Evolutionary conservation across 768 basidiomycete species (phyloP), one percentile per base, ranked within the genome.

Genomic region (Leccinum subtestaceum): DNA sequence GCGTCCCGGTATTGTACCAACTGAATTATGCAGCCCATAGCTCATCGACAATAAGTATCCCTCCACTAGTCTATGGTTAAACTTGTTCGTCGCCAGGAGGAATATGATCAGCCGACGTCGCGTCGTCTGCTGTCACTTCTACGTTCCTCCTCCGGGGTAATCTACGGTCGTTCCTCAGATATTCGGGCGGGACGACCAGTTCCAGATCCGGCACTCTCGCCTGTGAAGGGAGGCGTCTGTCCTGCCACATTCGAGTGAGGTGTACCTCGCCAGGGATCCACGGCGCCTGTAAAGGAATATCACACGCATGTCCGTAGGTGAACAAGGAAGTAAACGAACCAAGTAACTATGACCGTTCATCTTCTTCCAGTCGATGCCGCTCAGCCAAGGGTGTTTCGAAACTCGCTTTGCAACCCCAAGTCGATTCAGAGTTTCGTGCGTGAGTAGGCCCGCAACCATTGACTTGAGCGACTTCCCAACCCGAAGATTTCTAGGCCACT

Each of bases 71-170:
- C n/a, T 10, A 1, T 43, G 43, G 19, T 2, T 40, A 40, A 0
- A 40, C n/a, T 10, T 40, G 40, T 2, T 17, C 17, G 96, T 74
- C 95, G 94, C 87, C 95, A 63, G 15, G 25, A 58, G 9, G 17
- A 40, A 13, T 15, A 23, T 12, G 11, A 17, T 40, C 23, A 2
- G n/a, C 36, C 31, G 31, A 43, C n/a, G 31, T 48, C 47, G 34
- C 38, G 17, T 53, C 56, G 5, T 25, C 40, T 29, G 55, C 13
- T 45, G 45, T 48, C 25, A 31, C 21, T 17, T 52, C 36, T 11
- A 52, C 21, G 11, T 60, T 31, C 56, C 34, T 53, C 21, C 23
- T 48, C 40, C 49, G 51, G 2, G 67, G 66, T 48, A 73, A 71
- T 36, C 79, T 75, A 53, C 75, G 69, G 56, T 82, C 76, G 58